A percentile compares a stretch with the other conserved stretches of the same genome.
Conservation (phyloP, 148 eudicot species). For the Arctostaphylos glauca region DNA sequence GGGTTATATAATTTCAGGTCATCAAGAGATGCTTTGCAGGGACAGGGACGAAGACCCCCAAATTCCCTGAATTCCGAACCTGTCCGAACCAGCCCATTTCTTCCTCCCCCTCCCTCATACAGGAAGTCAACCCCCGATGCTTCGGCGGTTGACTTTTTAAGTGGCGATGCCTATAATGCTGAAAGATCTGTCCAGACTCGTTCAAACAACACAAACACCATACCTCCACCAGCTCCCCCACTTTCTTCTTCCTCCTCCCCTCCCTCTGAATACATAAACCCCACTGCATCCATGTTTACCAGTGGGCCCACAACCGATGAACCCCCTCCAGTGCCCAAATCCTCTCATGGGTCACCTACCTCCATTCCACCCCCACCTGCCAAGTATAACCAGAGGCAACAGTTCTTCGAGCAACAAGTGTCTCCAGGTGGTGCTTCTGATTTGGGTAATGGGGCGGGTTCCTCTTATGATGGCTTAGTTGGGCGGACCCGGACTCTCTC, state of each 20-base stretch:
- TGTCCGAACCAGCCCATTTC: slow-evolving; percentile 45
- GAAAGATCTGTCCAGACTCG: slow-evolving; percentile 37
- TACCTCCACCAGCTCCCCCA: slow-evolving; percentile 34
- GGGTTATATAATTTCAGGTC: slow-evolving; percentile 46
- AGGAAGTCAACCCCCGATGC: slow-evolving; percentile 47
- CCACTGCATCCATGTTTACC: slow-evolving; percentile 60
- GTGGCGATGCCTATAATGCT: slow-evolving; percentile 55
- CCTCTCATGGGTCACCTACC: slow-evolving; percentile 46
- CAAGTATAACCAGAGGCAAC: slow-evolving; percentile 68
- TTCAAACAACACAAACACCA: slow-evolving; percentile 30
- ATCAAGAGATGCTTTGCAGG: slow-evolving; percentile 58
- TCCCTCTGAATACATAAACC: slow-evolving; percentile 43
- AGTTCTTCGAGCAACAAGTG: slow-evolving; percentile 58
- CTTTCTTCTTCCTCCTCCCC: slow-evolving; percentile 43
- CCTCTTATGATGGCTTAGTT: slow-evolving; percentile 65
- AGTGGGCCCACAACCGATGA: slow-evolving; percentile 41
- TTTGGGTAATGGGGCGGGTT: slow-evolving; percentile 54
- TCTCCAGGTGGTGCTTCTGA: slow-evolving; percentile 40
- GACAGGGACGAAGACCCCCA: slow-evolving; percentile 37
- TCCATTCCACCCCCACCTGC: slow-evolving; percentile 80
- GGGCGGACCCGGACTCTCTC: slow-evolving; percentile 67
- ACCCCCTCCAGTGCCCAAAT: slow-evolving; percentile 29
- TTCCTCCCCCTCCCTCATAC: slow-evolving; percentile 79
- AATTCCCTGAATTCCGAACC: slow-evolving; percentile 25
- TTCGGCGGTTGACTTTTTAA: slow-evolving; percentile 55